These are phyloP conservation scores for Panaeolus cyanescens DNA, from an alignment of 768 basidiomycete species.

Conservation along the genomic window DNA sequence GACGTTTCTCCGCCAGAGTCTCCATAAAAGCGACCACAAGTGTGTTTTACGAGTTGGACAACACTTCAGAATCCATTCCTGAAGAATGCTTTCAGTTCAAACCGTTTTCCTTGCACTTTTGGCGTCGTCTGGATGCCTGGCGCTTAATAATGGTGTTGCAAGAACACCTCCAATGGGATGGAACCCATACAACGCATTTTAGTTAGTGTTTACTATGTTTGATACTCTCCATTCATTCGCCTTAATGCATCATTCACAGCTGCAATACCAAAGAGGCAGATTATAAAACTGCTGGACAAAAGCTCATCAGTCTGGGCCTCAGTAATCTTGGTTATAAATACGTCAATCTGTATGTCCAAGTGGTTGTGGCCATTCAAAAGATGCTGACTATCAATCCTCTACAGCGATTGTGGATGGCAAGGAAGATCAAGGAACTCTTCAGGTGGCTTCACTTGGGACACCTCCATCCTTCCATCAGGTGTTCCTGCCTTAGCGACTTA, in stretches of 20 bases:
- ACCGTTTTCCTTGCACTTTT: neutral
- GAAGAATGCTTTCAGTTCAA: neutral
- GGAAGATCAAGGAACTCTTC: constrained; percentile 39
- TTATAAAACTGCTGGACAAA: constrained; percentile 41
- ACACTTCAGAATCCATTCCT: neutral
- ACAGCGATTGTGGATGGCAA: constrained; percentile 55
- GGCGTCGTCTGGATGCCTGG: constrained; percentile 11
- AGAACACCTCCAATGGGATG: constrained; percentile 48
- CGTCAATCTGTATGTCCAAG: constrained; percentile 38
- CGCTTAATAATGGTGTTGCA: constrained; percentile 42
- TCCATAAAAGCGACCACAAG: neutral
- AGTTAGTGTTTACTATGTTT: constrained; percentile 25
- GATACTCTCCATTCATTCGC: neutral
- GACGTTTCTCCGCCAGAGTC: neutral
- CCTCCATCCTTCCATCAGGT: constrained; percentile 37
- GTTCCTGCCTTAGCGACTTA: constrained; percentile 39
- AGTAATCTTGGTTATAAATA: constrained; percentile 40
- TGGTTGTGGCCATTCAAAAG: neutral
- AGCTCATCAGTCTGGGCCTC: constrained; percentile 37
- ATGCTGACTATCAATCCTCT: neutral
- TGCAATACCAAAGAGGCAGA: constrained; percentile 43
- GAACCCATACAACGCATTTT: constrained; percentile 51
- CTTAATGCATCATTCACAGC: constrained; percentile 20
- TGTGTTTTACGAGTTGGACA: neutral
- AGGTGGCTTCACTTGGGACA: constrained; percentile 47